Conservation (phyloP, 805 yeast species). For the Spathaspora girioi region DNA sequence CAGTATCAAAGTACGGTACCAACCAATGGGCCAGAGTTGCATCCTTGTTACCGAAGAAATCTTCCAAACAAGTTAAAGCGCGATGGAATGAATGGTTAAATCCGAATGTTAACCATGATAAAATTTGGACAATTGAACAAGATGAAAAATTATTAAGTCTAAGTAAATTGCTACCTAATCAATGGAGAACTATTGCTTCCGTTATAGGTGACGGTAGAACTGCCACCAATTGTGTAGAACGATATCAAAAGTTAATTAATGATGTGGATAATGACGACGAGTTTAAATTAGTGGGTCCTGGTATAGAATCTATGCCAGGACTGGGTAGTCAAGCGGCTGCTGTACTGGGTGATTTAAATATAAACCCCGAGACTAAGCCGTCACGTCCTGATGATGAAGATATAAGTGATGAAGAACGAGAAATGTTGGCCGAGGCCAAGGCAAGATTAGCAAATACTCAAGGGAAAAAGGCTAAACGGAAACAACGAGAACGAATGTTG, state of each 20-base stretch:
- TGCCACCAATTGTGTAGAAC: constrained; percentile 79
- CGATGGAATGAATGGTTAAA: constrained; percentile 89
- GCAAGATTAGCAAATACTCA: constrained; percentile 89
- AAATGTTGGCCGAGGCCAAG: constrained; percentile 91
- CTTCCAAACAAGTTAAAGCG: constrained; percentile 88
- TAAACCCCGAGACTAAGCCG: constrained; percentile 71
- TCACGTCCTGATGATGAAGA: constrained; percentile 80
- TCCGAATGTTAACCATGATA: constrained; percentile 61
- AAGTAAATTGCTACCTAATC: constrained; percentile 77
- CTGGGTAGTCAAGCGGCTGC: constrained; percentile 15
- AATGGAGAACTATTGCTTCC: constrained; percentile 90
- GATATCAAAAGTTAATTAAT: constrained; percentile 72
- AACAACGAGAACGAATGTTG: constrained; percentile 78
- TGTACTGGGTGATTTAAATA: constrained; percentile 52
- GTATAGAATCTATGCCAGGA: constrained; percentile 46
- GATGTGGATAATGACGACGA: constrained; percentile 12
- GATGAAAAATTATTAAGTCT: constrained; percentile 68
- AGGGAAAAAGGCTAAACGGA: constrained; percentile 91
- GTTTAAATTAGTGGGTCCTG: constrained; percentile 45
- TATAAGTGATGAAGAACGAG: constrained; percentile 83
- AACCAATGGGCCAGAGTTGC: constrained; percentile 95
- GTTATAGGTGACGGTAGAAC: constrained; percentile 64
- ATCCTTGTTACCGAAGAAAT: constrained; percentile 76
- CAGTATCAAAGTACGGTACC: constrained; percentile 87
- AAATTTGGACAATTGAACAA: constrained; percentile 67